Evolutionary conservation across 441 rosid species (phyloP).

Genomic region (Kokia cookei): DNA sequence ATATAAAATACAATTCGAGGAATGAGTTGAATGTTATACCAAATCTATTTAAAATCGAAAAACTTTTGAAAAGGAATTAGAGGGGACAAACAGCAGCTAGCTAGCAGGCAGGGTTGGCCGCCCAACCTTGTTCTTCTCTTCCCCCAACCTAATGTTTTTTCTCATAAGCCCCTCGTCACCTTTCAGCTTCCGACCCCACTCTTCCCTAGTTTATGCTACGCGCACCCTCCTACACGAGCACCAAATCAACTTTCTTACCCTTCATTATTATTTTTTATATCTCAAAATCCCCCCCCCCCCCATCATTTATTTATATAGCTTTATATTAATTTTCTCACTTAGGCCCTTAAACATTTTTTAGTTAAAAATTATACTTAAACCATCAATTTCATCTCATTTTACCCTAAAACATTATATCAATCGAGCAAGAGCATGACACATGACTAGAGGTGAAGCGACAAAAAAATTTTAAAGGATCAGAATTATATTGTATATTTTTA

Average conservation of each 20-base stretch:
- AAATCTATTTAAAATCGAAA: not conserved
- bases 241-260: not conserved
- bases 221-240: not conserved
- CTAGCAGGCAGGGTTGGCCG: constrained; percentile 24
- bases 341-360: too few relatives aligned
- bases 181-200: not conserved
- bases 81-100: constrained; percentile 40
- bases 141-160: constrained; percentile 3
- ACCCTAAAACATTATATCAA: too few relatives aligned
- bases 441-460: too few relatives aligned
- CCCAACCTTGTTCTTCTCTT: not conserved
- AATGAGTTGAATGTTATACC: too few relatives aligned
- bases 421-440: too few relatives aligned
- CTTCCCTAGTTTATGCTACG: not conserved
- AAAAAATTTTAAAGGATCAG: too few relatives aligned
- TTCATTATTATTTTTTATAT: not conserved
- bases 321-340: too few relatives aligned
- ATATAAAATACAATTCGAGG: too few relatives aligned
- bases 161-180: not conserved
- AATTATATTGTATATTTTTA: too few relatives aligned
- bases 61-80: not conserved
- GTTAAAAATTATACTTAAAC: too few relatives aligned
- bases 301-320: not conserved
- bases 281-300: not conserved
- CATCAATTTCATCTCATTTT: too few relatives aligned